Evolutionary conservation across 768 basidiomycete genomes (phyloP), one percentile per base, ranked within the genome.

Genomic region (Dacryopinax spathularia): DNA sequence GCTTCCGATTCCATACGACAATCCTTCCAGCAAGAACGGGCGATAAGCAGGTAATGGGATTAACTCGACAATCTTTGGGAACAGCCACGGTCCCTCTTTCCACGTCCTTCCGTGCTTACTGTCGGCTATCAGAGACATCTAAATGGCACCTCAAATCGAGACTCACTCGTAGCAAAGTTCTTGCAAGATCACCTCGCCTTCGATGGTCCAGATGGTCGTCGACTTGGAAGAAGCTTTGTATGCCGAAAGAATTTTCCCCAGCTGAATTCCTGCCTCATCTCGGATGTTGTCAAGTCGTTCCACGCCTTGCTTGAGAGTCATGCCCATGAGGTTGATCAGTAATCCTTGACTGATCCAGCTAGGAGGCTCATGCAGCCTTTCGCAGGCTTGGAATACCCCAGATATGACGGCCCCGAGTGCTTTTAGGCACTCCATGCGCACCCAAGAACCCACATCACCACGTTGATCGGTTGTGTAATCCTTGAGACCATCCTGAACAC

Each of bases 401-500:
- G 79, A 76, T 43, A 81, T 75, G 64, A 84, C 74, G 7, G 77
- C 74, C 18, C 82, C 78, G 63, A 93, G 74, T 10, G 87, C 86
- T 48, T 78, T 78, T 60, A 93, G 80, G 69, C 86, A 89, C 1
- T 84, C 83, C 6, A 88, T 81, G 66, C 95, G 88, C 61, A 93
- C 81, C 92, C 93, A 96, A 1, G 95, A 97, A 39, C 95, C 95
- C 35, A 99, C 88, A 71, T 99, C 96, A 2, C 95, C 95, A 67
- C 95, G 85, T 71, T 96, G 89, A 71, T 99, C 95, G 59, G 83
- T 84, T 4, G 90, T 88, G 71, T 98, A 99, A 75, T 99, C 94
- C 20, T 83, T 79, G 61, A 99, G 74, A 2, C 91, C 93, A n/a
- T 70, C 72, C n/a, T 86, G 72, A 29, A 76, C 66, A 20, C 81